Percentiles rank a stretch among this genome's conserved stretches.
Conservation (phyloP, 2,329 filamentous ascomycete genomes). For the Penicillium sp. region DNA sequence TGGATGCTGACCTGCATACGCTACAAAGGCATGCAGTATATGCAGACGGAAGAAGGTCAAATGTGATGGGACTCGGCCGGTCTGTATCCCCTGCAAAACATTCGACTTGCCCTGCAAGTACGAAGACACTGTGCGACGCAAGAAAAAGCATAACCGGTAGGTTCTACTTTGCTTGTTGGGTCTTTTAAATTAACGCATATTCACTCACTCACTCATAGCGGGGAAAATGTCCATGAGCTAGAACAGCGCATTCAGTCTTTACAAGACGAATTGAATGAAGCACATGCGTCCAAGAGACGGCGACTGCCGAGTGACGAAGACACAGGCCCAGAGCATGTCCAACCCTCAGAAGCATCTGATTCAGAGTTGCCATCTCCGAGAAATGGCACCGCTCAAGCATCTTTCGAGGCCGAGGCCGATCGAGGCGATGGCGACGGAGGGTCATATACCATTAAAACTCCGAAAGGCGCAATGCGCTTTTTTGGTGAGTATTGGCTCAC, state of each 20-base stretch:
- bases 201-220: not conserved
- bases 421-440: constrained; percentile 6
- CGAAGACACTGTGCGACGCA: constrained; percentile 4
- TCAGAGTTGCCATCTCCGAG: not conserved
- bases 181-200: not conserved
- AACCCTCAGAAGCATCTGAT: not conserved
- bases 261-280: constrained; percentile 5
- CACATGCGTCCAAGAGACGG: not conserved
- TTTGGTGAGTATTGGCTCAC: constrained; percentile 14
- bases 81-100: constrained; percentile 11
- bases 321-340: not conserved
- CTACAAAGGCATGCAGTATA: constrained; percentile 9
- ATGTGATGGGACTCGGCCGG: constrained; percentile 13
- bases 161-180: not conserved
- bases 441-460: constrained; percentile 16
- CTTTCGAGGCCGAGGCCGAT: constrained; percentile 3
- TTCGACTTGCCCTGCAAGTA: constrained; percentile 11
- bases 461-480: constrained; percentile 21
- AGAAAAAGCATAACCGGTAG: constrained; percentile 2
- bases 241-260: constrained; percentile 1
- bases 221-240: not conserved
- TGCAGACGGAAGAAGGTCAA: constrained; percentile 15
- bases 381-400: not conserved
- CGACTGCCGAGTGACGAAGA: not conserved
- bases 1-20: not conserved